Conservation (phyloP, 257 asterid species). For the Solanum clarkiae region DNA sequence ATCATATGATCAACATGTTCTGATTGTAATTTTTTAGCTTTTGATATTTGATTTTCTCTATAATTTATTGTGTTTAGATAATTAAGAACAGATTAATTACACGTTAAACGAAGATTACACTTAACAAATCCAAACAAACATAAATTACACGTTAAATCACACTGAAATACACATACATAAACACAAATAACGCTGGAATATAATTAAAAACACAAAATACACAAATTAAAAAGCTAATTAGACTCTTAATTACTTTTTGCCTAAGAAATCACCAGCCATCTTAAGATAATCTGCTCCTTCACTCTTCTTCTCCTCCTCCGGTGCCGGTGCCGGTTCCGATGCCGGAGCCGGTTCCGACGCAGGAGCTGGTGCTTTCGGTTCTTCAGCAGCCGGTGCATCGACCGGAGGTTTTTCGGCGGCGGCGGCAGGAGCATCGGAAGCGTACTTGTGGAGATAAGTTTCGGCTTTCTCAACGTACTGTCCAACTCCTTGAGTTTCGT, state of each 20-base stretch:
- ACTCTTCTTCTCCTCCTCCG: neutral
- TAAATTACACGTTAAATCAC: neutral
- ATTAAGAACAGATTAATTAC: no score
- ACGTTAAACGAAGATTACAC: neutral
- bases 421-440: neutral
- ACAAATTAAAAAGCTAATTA: neutral
- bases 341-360: neutral
- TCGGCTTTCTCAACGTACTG: constrained; percentile 51
- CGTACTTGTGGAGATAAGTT: constrained; percentile 36
- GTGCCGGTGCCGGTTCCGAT: neutral
- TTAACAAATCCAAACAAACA: neutral
- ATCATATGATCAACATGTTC: no score
- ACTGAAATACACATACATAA: neutral
- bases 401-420: neutral
- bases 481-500: constrained; percentile 32
- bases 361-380: neutral
- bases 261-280: constrained; percentile 15
- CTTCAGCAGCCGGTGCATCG: neutral
- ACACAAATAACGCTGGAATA: neutral
- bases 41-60: no score
- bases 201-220: neutral
- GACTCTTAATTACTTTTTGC: neutral
- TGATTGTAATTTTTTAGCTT: no score
- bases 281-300: constrained; percentile 8
- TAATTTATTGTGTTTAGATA: no score